phyloP scores from a whole-genome alignment of 139 green algal species.

The Coelastrella sp. region DNA sequence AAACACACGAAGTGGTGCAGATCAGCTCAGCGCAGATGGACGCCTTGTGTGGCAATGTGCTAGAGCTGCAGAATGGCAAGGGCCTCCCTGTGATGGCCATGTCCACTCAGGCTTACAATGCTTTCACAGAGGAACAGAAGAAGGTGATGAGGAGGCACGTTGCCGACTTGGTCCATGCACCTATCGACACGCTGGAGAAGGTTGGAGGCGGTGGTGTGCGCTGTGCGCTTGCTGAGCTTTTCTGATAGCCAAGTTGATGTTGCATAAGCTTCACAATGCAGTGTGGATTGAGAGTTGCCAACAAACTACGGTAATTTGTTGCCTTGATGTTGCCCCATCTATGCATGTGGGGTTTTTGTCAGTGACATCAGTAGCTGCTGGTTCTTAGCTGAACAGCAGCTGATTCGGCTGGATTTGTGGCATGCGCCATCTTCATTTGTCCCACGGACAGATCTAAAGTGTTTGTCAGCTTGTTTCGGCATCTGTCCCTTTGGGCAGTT shows the following conservation, averaged over 20 bases:
- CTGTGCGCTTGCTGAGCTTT: slow-evolving; percentile 93
- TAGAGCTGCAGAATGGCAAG: slow-evolving; percentile 89
- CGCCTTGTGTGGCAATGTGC: slow-evolving; percentile 90
- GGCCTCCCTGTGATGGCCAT: slow-evolving; percentile 92
- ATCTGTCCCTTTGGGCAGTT: too few species aligned
- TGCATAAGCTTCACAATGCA: too few species aligned
- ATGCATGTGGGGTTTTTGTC: too few species aligned
- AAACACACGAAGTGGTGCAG: slow-evolving; percentile 84
- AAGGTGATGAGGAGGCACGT: slow-evolving; percentile 75
- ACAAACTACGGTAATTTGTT: too few species aligned
- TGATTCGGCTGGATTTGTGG: too few species aligned
- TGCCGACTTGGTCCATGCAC: slow-evolving; percentile 83
- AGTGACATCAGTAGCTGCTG: too few species aligned
- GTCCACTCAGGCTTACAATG: slow-evolving; percentile 85
- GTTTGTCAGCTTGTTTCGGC: too few species aligned
- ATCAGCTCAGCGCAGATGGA: slow-evolving; percentile 93
- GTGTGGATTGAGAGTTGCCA: too few species aligned
- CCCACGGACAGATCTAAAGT: too few species aligned
- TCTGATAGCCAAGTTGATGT: slow-evolving; percentile 59
- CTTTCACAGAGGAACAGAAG: slow-evolving; percentile 88
- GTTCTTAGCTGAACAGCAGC: too few species aligned
- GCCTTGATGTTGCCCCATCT: too few species aligned
- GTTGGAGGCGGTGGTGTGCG: slow-evolving; percentile 94
- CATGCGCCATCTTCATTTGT: too few species aligned
- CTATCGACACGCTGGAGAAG: slow-evolving; percentile 92